These are phyloP conservation scores for Curvularia sp. DNA, from an alignment of 2,329 filamentous ascomycete genomes.

Conservation along the genomic window DNA sequence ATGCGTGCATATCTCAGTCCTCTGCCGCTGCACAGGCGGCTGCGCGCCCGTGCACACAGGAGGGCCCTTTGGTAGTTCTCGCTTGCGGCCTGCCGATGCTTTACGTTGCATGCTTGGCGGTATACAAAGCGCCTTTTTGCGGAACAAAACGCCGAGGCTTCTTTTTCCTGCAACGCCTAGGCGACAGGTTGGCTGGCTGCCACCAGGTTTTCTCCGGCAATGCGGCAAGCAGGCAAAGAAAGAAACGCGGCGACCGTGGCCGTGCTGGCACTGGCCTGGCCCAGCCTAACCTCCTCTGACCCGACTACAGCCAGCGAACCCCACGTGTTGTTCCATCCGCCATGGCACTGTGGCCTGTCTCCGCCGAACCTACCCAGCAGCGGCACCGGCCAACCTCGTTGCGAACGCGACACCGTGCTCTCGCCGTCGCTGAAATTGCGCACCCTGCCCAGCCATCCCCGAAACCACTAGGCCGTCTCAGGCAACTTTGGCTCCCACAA, in stretches of 20 bases:
- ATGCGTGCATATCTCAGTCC: not conserved
- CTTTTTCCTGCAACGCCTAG: not conserved
- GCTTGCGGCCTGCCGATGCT: slow-evolving; percentile 18
- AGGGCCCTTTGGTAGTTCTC: slow-evolving; percentile 7
- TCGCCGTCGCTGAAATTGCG: not conserved
- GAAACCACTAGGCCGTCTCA: slow-evolving; percentile 11
- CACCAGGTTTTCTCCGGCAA: slow-evolving; percentile 20
- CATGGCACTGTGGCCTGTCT: slow-evolving; percentile 9
- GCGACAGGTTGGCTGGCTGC: slow-evolving; percentile 2
- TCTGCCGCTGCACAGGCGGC: not conserved
- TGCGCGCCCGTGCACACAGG: slow-evolving; percentile 2
- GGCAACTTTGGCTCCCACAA: not conserved
- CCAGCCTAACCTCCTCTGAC: no score
- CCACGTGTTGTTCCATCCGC: slow-evolving; percentile 30
- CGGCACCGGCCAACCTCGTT: slow-evolving; percentile 5
- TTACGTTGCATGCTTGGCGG: slow-evolving; percentile 32
- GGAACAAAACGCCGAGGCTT: slow-evolving; percentile 26
- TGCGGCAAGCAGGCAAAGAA: slow-evolving; percentile 3
- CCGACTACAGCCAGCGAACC: slow-evolving; percentile 17
- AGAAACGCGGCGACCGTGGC: not conserved
- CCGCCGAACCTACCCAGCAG: not conserved
- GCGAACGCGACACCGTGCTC: slow-evolving; percentile 1
- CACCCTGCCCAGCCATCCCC: not conserved
- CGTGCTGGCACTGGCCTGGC: no score
- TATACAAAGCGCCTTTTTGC: slow-evolving; percentile 11